Conservation (phyloP, 805 yeast species). For the Ogataea minuta region DNA sequence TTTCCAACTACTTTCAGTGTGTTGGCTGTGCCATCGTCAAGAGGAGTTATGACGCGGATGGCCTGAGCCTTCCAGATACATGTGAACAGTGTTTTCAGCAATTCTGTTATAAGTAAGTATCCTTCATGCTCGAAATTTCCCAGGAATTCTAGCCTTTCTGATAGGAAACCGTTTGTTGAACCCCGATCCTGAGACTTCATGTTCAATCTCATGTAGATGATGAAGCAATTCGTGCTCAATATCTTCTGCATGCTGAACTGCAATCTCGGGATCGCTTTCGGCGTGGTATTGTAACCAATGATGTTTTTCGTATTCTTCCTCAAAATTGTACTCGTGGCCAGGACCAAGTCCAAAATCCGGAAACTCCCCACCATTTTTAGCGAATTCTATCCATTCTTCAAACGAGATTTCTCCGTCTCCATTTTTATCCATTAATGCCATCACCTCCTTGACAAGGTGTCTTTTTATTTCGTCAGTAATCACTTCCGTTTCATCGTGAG, state of each 20-base stretch:
- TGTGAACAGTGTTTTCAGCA: slow-evolving; percentile 38
- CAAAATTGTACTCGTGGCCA: slow-evolving; percentile 86
- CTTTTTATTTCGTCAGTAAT: slow-evolving; percentile 55
- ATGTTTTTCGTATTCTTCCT: slow-evolving; percentile 88
- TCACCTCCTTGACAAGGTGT: slow-evolving; percentile 53
- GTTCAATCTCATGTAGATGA: slow-evolving; percentile 83
- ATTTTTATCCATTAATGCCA: slow-evolving; percentile 62
- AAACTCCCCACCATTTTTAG: slow-evolving; percentile 61
- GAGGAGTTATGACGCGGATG: slow-evolving; percentile 45
- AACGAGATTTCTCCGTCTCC: slow-evolving; percentile 61
- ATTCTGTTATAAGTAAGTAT: slow-evolving; percentile 38
- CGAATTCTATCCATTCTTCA: slow-evolving; percentile 69
- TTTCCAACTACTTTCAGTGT: slow-evolving; percentile 42
- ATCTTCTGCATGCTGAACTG: slow-evolving; percentile 80
- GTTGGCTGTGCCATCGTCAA: slow-evolving; percentile 57
- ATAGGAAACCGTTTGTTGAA: slow-evolving; percentile 20
- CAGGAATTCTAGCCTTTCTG: slow-evolving; percentile 23
- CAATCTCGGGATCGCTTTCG: slow-evolving; percentile 79
- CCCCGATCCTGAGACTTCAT: slow-evolving; percentile 29
- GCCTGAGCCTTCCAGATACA: slow-evolving; percentile 25
- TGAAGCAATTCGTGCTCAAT: slow-evolving; percentile 82
- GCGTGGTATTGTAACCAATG: slow-evolving; percentile 86
- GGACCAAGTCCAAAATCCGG: slow-evolving; percentile 94
- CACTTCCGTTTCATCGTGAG: slow-evolving; percentile 62
- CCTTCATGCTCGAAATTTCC: slow-evolving; percentile 14